A percentile compares a stretch with the other conserved stretches of the same genome.
Conservation (phyloP, 176 grass and related monocot genomes). For the Thalia dealbata region DNA sequence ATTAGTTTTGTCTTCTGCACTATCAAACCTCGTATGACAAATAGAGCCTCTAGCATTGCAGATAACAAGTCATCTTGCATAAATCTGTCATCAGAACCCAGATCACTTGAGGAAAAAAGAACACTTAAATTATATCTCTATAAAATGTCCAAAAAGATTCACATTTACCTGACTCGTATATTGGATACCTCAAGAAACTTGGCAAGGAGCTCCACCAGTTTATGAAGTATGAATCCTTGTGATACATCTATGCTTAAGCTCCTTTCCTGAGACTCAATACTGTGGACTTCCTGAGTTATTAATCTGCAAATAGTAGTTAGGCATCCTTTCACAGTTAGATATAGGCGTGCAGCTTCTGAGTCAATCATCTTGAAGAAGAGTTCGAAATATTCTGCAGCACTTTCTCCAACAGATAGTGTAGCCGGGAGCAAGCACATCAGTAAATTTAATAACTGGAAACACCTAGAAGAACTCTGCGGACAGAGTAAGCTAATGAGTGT, state of each 20-base stretch:
- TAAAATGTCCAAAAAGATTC: not conserved
- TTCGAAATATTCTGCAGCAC: conserved; percentile 91
- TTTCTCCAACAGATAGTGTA: conserved; percentile 73
- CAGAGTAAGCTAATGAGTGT: conserved; percentile 79
- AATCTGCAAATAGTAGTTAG: conserved; percentile 60
- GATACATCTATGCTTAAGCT: conserved; percentile 88
- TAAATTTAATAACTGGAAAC: conserved; percentile 89
- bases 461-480: conserved; percentile 61
- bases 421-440: conserved; percentile 69
- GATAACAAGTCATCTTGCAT: conserved; percentile 80
- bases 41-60: conserved; percentile 69
- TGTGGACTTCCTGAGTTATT: conserved; percentile 77
- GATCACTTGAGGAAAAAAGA: not conserved
- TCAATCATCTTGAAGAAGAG: conserved; percentile 85
- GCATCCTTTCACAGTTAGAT: conserved; percentile 77
- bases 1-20: conserved; percentile 98
- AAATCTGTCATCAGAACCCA: conserved; percentile 43
- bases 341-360: conserved; percentile 63
- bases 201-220: conserved; percentile 84
- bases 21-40: conserved; percentile 85
- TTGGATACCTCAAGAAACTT: conserved; percentile 97
- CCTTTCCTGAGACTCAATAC: conserved; percentile 94
- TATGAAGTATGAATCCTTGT: conserved; percentile 94
- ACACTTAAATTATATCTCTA: not conserved
- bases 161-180: conserved; percentile 72